Evolutionary conservation across 2,329 filamentous ascomycete genomes (phyloP).

Genomic region (Alternaria dauci): DNA sequence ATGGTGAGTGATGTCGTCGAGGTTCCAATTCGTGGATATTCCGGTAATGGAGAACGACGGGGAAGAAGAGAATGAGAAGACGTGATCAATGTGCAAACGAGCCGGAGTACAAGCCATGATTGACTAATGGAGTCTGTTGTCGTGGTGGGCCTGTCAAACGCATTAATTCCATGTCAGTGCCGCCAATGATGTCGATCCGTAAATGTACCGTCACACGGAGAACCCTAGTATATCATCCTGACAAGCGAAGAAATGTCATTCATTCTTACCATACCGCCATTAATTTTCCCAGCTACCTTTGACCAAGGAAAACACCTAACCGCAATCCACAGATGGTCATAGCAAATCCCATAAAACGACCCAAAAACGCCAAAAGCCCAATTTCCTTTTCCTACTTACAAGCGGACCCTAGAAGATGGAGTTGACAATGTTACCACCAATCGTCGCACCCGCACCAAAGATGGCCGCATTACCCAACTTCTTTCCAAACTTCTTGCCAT

Average conservation of each 20-base stretch:
- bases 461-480: constrained; percentile 88
- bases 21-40: background rate
- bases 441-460: constrained; percentile 90
- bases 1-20: background rate
- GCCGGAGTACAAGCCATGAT: background rate
- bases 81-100: background rate
- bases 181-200: background rate
- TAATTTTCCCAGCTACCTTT: background rate
- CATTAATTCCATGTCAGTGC: background rate
- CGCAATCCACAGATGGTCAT: background rate
- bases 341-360: background rate
- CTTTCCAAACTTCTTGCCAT: constrained; percentile 95
- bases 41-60: background rate
- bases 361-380: constrained; percentile 2
- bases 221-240: background rate
- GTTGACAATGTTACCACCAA: constrained; percentile 83
- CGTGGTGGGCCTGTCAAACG: background rate
- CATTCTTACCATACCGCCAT: background rate
- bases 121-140: background rate
- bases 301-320: background rate
- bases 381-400: background rate
- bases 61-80: background rate
- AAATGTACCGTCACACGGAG: background rate
- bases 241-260: constrained; percentile 2
- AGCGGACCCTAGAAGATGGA: constrained; percentile 28